Base-by-base conservation (phyloP, 805 yeast species). In the Ascoidea asiatica region DNA sequence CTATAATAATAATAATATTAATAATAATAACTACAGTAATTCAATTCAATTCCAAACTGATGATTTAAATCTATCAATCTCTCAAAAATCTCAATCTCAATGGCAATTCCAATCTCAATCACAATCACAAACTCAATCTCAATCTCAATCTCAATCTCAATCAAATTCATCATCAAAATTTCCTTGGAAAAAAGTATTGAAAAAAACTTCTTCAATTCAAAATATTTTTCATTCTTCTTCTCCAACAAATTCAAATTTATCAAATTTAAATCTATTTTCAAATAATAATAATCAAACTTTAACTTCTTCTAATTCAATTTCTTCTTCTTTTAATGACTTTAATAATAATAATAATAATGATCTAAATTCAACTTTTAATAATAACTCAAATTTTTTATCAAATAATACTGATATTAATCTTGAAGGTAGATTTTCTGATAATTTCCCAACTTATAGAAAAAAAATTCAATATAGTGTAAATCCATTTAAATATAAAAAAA, bases 381-480 rank as follows among this genome's bases (percentile, higher is more conserved):
- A 38, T 21, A 18, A 18, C 19, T 11, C 8, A n/a, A 37, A 13
- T 17, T 6, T 13, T 37, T 13, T 17, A 19, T 20, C 19, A 22
- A 38, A 38, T 21, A 13, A 17, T 5, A 20, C 18, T 19, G 5
- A n/a, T 18, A 20, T 38, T 19, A 22, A 38, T 18, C 19, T 20
- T 19, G 95, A 85, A 56, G 68, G 72, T 44, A 69, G 77, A 44
- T 86, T 79, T 58, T 78, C 80, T 5, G 81, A 79, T 53, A 85
- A 90, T 53, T 88, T 86, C 61, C 97, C 97, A 0, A 75, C 78
- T 45, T 84, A 81, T 56, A 69, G 95, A 47, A 79, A 74, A 49
- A 68, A 74, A 42, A 66, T 69, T 42, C 75, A 75, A 39, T 71
- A 70, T 54, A 62, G 66, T 21, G 73, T 81, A 0, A 79, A 75